phyloP scores from a whole-genome alignment of 805 yeast genomes.

The Saccharomycopsis sp. region DNA sequence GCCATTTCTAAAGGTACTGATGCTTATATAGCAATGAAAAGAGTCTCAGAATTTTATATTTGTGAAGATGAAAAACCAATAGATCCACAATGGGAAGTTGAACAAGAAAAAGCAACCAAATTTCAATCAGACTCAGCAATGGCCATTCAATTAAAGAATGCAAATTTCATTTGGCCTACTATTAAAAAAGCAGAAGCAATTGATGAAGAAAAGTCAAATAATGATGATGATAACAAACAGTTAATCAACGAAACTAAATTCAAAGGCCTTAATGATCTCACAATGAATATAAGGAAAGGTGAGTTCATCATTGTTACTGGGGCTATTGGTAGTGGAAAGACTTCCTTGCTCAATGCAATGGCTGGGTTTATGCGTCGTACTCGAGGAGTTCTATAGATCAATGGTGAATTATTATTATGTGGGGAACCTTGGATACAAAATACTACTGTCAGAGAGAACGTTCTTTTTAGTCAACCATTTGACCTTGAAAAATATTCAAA shows the following conservation, averaged over 20 bases:
- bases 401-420: slow-evolving; percentile 40
- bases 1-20: slow-evolving; percentile 60
- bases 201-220: slow-evolving; percentile 18
- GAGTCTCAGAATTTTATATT: slow-evolving; percentile 43
- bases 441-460: slow-evolving; percentile 57
- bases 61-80: slow-evolving; percentile 17
- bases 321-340: slow-evolving; percentile 67
- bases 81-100: slow-evolving; percentile 6
- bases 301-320: slow-evolving; percentile 73
- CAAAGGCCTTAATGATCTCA: slow-evolving; percentile 26
- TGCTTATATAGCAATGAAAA: slow-evolving; percentile 47
- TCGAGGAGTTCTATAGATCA: slow-evolving; percentile 36
- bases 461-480: slow-evolving; percentile 42
- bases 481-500: slow-evolving; percentile 39
- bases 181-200: not conserved
- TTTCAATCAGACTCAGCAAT: slow-evolving; percentile 13
- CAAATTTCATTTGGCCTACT: slow-evolving; percentile 56
- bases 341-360: slow-evolving; percentile 56
- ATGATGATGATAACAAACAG: too few relatives aligned
- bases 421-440: slow-evolving; percentile 62
- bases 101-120: slow-evolving; percentile 18
- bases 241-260: slow-evolving; percentile 11
- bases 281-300: slow-evolving; percentile 39
- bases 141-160: slow-evolving; percentile 42
- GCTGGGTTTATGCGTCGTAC: slow-evolving; percentile 54